phyloP scores from a whole-genome alignment of 2,329 filamentous ascomycete species.

The Pseudopyrenochaeta lycopersici region DNA sequence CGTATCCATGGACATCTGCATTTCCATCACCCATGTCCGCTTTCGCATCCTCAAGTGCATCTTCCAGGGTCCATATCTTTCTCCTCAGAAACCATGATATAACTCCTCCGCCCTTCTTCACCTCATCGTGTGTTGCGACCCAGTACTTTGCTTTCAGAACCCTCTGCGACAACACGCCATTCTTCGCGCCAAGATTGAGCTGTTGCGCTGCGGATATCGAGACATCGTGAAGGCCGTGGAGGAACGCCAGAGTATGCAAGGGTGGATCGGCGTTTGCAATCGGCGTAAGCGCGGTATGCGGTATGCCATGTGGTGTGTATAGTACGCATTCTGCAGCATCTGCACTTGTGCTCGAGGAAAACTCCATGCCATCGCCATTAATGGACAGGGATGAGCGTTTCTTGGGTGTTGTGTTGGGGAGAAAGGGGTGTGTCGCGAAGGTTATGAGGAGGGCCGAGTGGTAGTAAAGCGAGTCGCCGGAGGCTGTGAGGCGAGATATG shows the following conservation, averaged over 20 bases:
- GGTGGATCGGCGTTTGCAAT: constrained; percentile 56
- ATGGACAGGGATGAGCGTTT: constrained; percentile 45
- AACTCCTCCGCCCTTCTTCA: constrained; percentile 67
- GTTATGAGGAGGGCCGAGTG: constrained; percentile 66
- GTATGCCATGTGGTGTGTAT: constrained; percentile 72
- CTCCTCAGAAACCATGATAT: constrained; percentile 61
- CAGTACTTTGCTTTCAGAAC: constrained; percentile 67
- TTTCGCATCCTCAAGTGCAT: constrained; percentile 60
- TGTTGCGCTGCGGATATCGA: constrained; percentile 61
- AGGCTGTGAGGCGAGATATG: constrained; percentile 65
- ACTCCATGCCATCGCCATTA: constrained; percentile 37
- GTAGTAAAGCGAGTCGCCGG: constrained; percentile 66
- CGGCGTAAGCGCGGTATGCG: constrained; percentile 55
- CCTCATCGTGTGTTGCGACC: constrained; percentile 72
- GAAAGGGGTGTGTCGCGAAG: constrained; percentile 55
- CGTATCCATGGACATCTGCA: constrained; percentile 22
- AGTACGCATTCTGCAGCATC: constrained; percentile 64
- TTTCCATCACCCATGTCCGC: constrained; percentile 53
- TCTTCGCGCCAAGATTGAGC: constrained; percentile 70
- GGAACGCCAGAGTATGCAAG: constrained; percentile 64
- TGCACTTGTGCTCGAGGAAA: constrained; percentile 10
- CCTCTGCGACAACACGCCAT: constrained; percentile 66
- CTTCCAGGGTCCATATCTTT: constrained; percentile 53
- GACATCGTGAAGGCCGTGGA: constrained; percentile 72
- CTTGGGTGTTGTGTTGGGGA: constrained; percentile 33